phyloP scores from a whole-genome alignment of 768 basidiomycete species.

The Tylopilus sp. region DNA sequence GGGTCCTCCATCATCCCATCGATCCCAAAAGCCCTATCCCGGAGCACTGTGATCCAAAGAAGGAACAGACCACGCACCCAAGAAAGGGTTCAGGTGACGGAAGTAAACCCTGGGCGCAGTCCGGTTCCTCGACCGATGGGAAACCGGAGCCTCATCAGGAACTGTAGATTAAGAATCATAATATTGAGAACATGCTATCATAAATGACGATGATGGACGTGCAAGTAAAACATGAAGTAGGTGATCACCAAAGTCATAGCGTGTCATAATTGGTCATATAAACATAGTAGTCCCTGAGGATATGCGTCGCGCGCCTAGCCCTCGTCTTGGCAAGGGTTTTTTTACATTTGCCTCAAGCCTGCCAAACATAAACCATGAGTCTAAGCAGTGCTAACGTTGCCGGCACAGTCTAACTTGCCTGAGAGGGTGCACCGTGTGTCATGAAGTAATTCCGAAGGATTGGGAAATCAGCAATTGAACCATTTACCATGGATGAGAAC shows the following conservation, averaged over 20 bases:
- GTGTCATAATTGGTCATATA: conserved; percentile 29
- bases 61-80: conserved; percentile 34
- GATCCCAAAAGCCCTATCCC: conserved; percentile 74
- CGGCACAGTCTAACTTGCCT: conserved; percentile 33
- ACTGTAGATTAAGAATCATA: conserved; percentile 28
- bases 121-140: conserved; percentile 10
- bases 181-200: conserved; percentile 11
- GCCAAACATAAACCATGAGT: conserved; percentile 24
- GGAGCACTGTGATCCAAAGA: conserved; percentile 68
- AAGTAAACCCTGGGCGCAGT: conserved; percentile 26
- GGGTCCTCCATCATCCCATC: conserved; percentile 70
- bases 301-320: not conserved
- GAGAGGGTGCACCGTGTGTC: conserved; percentile 54
- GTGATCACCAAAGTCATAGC: conserved; percentile 15
- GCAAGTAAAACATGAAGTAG: conserved; percentile 21
- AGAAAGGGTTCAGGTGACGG: conserved; percentile 27
- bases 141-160: conserved; percentile 24
- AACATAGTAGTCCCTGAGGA: conserved; percentile 19
- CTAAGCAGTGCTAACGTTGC: conserved; percentile 7
- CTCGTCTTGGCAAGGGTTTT: conserved; percentile 3
- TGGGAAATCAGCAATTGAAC: conserved; percentile 82
- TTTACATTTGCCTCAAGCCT: conserved; percentile 27
- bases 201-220: conserved; percentile 21
- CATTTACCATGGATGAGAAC: conserved; percentile 57
- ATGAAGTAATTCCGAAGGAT: conserved; percentile 76